phyloP scores from a whole-genome alignment of 768 basidiomycete genomes.

The Rhizopogon roseolus region DNA sequence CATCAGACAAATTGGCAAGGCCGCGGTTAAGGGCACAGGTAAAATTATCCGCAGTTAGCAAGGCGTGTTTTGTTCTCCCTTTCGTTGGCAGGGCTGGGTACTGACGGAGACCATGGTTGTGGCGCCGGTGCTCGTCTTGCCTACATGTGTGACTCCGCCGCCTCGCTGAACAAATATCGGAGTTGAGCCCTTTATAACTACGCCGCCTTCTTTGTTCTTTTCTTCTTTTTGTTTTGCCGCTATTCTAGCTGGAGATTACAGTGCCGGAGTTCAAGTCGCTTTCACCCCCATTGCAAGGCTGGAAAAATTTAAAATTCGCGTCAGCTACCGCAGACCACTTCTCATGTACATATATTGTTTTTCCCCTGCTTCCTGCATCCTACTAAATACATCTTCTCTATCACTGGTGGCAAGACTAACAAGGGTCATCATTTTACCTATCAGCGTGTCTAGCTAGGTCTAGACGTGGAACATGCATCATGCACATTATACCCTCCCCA shows the following conservation, averaged over 20 bases:
- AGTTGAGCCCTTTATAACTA: too few relatives aligned
- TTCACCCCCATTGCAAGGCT: too few relatives aligned
- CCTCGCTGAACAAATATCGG: background rate
- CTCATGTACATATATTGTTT: too few relatives aligned
- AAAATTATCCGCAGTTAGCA: background rate
- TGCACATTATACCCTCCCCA: too few relatives aligned
- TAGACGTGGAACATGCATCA: too few relatives aligned
- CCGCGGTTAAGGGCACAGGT: background rate
- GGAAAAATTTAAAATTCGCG: too few relatives aligned
- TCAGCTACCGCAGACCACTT: too few relatives aligned
- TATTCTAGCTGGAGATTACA: too few relatives aligned
- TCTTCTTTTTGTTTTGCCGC: too few relatives aligned
- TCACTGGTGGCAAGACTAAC: background rate
- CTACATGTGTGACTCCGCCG: background rate
- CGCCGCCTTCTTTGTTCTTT: too few relatives aligned
- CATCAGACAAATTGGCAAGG: background rate
- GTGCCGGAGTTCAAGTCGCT: too few relatives aligned
- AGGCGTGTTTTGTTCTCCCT: background rate
- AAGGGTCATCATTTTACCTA: background rate
- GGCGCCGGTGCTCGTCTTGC: background rate
- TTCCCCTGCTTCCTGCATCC: too few relatives aligned
- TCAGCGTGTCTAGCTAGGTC: background rate
- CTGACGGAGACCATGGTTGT: background rate
- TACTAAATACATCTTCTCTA: background rate
- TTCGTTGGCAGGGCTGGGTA: background rate